Evolutionary conservation across 495 filamentous ascomycete species (phyloP).

Genomic region (Lophiotrema nucula): DNA sequence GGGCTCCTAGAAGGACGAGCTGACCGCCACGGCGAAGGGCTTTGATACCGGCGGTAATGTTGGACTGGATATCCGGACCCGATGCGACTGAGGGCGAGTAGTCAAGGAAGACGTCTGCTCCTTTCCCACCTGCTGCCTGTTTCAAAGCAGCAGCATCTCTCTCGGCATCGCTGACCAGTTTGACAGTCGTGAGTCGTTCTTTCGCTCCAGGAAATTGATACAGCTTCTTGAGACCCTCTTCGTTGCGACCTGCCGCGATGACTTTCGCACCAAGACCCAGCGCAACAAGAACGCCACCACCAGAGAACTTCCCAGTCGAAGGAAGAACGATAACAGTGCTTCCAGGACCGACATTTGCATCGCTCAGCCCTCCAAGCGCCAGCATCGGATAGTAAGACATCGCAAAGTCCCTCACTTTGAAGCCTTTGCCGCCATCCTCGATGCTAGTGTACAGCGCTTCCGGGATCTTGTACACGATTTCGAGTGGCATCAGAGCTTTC

Average conservation of each 20-base stretch:
- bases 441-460: constrained; percentile 42
- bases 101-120: constrained; percentile 20
- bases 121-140: constrained; percentile 8
- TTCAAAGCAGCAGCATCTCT: constrained; percentile 14
- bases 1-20: constrained; percentile 27
- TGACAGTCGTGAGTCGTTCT: constrained; percentile 13
- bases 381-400: constrained; percentile 42
- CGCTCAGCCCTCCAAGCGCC: constrained; percentile 52
- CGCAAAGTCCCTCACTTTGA: constrained; percentile 42
- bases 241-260: constrained; percentile 37
- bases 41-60: constrained; percentile 2
- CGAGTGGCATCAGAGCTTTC: constrained; percentile 47
- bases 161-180: constrained; percentile 11
- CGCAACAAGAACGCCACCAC: constrained; percentile 34
- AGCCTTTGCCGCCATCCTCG: constrained; percentile 36
- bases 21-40: constrained; percentile 15
- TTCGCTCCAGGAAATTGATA: constrained; percentile 12
- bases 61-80: neutral
- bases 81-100: constrained; percentile 6
- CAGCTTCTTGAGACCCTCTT: constrained; percentile 26
- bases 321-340: constrained; percentile 36
- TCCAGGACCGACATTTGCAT: constrained; percentile 47
- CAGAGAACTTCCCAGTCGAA: constrained; percentile 38
- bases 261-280: constrained; percentile 41
- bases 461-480: constrained; percentile 47